These are phyloP conservation scores for Sextonia rubra DNA, from an alignment of 164 flowering plant genomes.

Conservation along the genomic window DNA sequence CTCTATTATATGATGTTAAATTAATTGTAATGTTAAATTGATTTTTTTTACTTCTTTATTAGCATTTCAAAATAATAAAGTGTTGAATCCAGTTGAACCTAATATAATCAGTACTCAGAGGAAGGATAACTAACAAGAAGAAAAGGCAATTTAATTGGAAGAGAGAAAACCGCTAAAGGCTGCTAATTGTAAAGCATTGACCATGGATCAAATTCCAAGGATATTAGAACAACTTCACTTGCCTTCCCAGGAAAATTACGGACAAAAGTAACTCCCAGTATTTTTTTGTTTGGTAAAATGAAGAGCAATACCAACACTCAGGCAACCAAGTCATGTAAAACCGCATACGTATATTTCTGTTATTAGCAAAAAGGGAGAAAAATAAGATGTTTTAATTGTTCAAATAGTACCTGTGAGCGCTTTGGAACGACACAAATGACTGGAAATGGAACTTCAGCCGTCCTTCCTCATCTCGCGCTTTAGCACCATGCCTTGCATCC, in stretches of 20 bases:
- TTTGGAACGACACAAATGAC: conserved; percentile 83
- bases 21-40: too few species aligned
- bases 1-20: too few species aligned
- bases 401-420: conserved; percentile 64
- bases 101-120: too few species aligned
- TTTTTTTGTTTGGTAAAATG: background rate
- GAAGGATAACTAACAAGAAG: too few species aligned
- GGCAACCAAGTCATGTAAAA: background rate
- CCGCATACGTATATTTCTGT: background rate
- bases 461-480: conserved; percentile 75
- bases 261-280: background rate
- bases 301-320: background rate
- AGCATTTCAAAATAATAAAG: too few species aligned
- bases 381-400: background rate
- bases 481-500: conserved; percentile 95
- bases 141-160: background rate
- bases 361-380: background rate
- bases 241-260: background rate
- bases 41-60: too few species aligned
- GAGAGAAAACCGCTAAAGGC: background rate
- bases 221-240: background rate
- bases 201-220: background rate
- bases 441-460: conserved; percentile 92
- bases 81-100: too few species aligned
- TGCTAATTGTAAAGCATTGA: background rate